Base-by-base conservation (phyloP, 148 eudicot genomes). In the Dianthus caryophyllus region DNA sequence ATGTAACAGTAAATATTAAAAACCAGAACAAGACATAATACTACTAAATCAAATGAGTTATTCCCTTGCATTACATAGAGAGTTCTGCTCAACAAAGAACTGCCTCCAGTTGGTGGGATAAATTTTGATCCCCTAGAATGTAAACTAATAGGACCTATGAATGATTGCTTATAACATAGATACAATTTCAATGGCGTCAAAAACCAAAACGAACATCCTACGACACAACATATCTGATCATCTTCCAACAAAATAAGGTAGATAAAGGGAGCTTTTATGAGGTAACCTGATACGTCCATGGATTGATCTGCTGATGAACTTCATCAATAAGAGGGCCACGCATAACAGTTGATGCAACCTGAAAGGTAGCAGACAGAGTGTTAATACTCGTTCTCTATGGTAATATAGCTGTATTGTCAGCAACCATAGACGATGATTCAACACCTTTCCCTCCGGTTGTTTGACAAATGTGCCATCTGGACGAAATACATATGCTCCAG, bases 231-330 rank as follows among this genome's bases (percentile, higher is more conserved):
- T 47, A 13, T 39, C 31, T 60, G 33, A 18, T 61, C 27, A 31
- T n/a, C 21, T 36, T 60, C 26, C 43, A 1, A 6, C n/a, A 18
- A 44, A 30, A 41, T 15, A 68, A 13, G 43, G 25, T 38, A 21
- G 22, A 66, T 46, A 76, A 53, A 17, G 21, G 7, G 24, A 18
- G 39, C 26, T 48, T 15, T 47, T 13, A 26, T 29, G 55, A 63
- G 68, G 73, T 66, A 17, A 90, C 99, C 99, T 94, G 99, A 82
- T 87, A 77, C 67, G 90, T 79, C 97, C 97, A 94, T 64, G 93
- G 68, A 79, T 72, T 86, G 56, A 94, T 76, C 66, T 50, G 86
- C 75, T 90, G 93, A 82, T 90, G 99, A 59, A 90, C 89, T 90
- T 94, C 99, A 56, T 94, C 99, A 61, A 74, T 78, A 54, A 94